Evolutionary conservation across 805 yeast species (phyloP), one percentile per base, ranked within the genome.

Genomic region (Metschnikowia bowlesiae): DNA sequence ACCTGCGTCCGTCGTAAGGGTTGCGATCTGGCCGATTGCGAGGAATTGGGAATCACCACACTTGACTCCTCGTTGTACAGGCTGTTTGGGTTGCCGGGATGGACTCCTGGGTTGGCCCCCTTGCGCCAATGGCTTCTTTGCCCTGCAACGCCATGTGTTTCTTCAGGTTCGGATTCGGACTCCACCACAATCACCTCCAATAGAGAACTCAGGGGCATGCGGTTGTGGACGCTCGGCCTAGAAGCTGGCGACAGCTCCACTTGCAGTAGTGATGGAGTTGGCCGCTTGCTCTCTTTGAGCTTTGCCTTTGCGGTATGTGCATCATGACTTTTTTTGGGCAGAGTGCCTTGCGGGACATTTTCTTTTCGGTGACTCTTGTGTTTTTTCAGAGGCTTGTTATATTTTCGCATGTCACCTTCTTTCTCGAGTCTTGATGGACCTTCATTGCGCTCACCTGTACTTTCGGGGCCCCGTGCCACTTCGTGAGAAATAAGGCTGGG

Each of bases 31-130:
- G 46, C 38, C 11, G 51, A 45, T 44, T 45, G 54, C 4, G 52
- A 48, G 2, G 54, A 48, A 28, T 51, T 48, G 7, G 52, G 52
- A 39, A 51, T 48, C 14, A 45, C 44, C 33, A 51, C 47, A 22
- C 50, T 46, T 11, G 41, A 31, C n/a, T 31, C 34, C 8, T 39
- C 43, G 8, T n/a, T 9, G 16, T 39, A 39, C 33, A 39, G 43
- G 16, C 34, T 29, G n/a, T 39, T 26, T 6, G 43, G 34, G 14
- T 28, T 39, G 22, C 26, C 10, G n/a, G 16, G 7, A 9, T n/a
- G 11, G 13, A 16, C 6, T 13, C 18, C 16, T 29, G 28, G 28
- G 28, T n/a, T 39, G n/a, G 41, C 13, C 6, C 11, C 8, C 11
- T 39, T 39, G 16, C 41, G 41, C 28, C 16, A 31, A 28, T 22